These are phyloP conservation scores for Viola odorata DNA, from an alignment of 345 rosid genomes.

Conservation along the genomic window DNA sequence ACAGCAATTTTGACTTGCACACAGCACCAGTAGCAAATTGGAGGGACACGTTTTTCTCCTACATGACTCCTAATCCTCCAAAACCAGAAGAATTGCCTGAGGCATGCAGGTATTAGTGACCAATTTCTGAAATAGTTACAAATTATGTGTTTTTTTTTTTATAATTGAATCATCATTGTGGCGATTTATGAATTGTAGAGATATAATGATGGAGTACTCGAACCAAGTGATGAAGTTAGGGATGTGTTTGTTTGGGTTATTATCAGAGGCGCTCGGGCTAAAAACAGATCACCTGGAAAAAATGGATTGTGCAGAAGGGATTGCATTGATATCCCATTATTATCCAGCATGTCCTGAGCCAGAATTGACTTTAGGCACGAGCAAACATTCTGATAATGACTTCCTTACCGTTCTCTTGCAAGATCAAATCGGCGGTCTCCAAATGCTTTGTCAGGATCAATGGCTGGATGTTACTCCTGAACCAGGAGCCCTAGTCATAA, in stretches of 20 bases:
- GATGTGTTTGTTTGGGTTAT: slow-evolving; percentile 4
- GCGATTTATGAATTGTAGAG: slow-evolving; percentile 1
- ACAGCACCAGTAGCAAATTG: slow-evolving; percentile 6
- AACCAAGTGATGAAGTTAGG: slow-evolving; percentile 4
- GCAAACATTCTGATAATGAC: slow-evolving; percentile 10
- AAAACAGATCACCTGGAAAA: slow-evolving; percentile 10
- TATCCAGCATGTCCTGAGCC: slow-evolving; percentile 13
- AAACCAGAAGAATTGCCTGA: slow-evolving; percentile 11
- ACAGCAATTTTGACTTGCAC: slow-evolving; percentile 18
- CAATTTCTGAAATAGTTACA: background rate
- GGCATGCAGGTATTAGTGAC: slow-evolving; percentile 4
- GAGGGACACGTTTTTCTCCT: slow-evolving; percentile 12
- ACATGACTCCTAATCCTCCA: slow-evolving; percentile 15
- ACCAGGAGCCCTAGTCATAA: slow-evolving; percentile 15
- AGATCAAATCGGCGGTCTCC: slow-evolving; percentile 24
- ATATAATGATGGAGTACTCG: slow-evolving; percentile 13
- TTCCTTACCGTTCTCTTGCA: slow-evolving; percentile 23
- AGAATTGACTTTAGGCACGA: slow-evolving; percentile 9
- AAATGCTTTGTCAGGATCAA: slow-evolving; percentile 15
- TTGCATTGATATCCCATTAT: slow-evolving; percentile 7
- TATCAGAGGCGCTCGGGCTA: slow-evolving; percentile 18
- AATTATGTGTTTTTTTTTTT: background rate
- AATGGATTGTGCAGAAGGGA: slow-evolving; percentile 17
- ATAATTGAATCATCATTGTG: background rate
- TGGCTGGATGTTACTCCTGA: slow-evolving; percentile 20